These are phyloP conservation scores for Rhodotorula sp. DNA, from an alignment of 1,284 basidiomycete species.

Conservation along the genomic window DNA sequence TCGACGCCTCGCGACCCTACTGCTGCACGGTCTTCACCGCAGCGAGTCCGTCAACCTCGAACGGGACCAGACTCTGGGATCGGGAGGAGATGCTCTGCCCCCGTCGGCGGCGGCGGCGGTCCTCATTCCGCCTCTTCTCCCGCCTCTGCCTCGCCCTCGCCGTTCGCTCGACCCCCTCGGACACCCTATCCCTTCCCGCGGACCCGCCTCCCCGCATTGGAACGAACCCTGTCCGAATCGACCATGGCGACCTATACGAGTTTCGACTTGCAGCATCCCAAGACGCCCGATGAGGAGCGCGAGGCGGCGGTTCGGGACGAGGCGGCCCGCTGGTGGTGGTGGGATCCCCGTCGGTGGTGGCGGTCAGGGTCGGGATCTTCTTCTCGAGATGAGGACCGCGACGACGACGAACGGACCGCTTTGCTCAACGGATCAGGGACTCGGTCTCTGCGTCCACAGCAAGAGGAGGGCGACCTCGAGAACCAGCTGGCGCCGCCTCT, in stretches of 20 bases:
- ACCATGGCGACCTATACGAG: slow-evolving; percentile 8
- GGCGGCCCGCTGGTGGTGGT: not conserved
- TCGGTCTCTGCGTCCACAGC: not conserved
- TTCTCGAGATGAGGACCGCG: not conserved
- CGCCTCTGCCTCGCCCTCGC: not conserved
- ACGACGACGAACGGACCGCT: slow-evolving; percentile 3
- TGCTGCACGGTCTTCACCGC: no score
- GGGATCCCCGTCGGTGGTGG: not conserved
- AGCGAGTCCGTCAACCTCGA: no score
- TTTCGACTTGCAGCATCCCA: slow-evolving; percentile 14
- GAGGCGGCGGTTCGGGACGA: not conserved
- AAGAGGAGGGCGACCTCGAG: not conserved
- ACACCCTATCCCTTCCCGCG: slow-evolving; percentile 1
- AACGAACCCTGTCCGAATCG: not conserved
- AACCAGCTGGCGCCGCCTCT: not conserved
- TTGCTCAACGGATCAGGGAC: not conserved
- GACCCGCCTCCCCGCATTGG: not conserved
- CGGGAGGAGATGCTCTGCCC: no score
- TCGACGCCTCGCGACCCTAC: no score
- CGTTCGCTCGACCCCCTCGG: not conserved
- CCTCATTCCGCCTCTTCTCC: no score
- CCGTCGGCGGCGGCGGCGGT: no score
- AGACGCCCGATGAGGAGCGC: slow-evolving; percentile 15
- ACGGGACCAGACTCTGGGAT: no score
- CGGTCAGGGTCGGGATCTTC: not conserved